Evolutionary conservation across 768 basidiomycete species (phyloP).

Genomic region (Lanmaoa pseudosensibilis): DNA sequence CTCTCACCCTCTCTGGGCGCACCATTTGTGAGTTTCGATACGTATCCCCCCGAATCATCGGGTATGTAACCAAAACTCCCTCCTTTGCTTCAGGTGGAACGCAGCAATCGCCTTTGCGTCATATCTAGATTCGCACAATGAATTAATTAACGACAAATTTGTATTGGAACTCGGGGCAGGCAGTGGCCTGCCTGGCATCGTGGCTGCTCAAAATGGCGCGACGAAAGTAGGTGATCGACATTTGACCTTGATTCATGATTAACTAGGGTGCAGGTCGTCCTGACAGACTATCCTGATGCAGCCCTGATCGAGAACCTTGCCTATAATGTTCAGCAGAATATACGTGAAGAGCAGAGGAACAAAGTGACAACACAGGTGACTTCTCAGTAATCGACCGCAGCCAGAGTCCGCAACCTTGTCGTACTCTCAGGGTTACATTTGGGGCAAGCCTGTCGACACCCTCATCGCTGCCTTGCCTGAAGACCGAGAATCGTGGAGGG

Average conservation of each 20-base stretch:
- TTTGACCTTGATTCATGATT: neutral
- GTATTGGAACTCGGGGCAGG: slow-evolving; percentile 94
- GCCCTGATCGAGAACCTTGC: slow-evolving; percentile 72
- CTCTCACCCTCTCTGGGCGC: slow-evolving; percentile 79
- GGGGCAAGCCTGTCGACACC: slow-evolving; percentile 58
- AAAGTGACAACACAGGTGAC: slow-evolving; percentile 36
- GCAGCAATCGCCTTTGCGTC: slow-evolving; percentile 71
- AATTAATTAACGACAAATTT: slow-evolving; percentile 43
- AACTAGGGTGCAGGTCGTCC: slow-evolving; percentile 54
- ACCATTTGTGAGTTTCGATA: slow-evolving; percentile 56
- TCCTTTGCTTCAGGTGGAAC: slow-evolving; percentile 65
- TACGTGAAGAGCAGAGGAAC: slow-evolving; percentile 26
- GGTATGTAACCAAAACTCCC: neutral
- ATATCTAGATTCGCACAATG: slow-evolving; percentile 57
- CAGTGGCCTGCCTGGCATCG: slow-evolving; percentile 83
- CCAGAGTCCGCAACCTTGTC: neutral
- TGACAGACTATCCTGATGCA: slow-evolving; percentile 92
- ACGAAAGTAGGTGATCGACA: slow-evolving; percentile 43
- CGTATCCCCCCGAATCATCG: neutral
- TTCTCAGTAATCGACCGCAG: slow-evolving; percentile 32
- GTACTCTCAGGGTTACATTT: slow-evolving; percentile 67
- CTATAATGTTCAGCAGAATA: slow-evolving; percentile 65
- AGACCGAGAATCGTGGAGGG: slow-evolving; percentile 18
- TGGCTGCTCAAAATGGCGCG: slow-evolving; percentile 71
- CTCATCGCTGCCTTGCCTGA: slow-evolving; percentile 31